Evolutionary conservation across 2,329 filamentous ascomycete genomes (phyloP).

Genomic region (Tolypocladium cylindrosporum): DNA sequence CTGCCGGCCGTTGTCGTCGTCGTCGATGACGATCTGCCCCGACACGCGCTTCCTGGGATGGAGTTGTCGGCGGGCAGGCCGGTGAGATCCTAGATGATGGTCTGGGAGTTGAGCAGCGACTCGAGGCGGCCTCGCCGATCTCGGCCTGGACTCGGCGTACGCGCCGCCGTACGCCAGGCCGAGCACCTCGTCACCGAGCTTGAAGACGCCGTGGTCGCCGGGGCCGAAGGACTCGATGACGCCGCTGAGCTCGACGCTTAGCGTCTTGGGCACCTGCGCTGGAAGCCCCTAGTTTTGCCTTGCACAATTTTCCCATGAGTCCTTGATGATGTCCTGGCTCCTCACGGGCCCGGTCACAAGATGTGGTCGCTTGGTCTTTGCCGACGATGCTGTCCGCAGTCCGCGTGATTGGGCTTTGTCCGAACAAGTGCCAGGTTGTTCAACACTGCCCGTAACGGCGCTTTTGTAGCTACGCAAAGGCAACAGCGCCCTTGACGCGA

Average conservation of each 20-base stretch:
- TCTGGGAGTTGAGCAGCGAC: too few relatives aligned
- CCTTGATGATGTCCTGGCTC: background rate
- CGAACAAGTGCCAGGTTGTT: too few relatives aligned
- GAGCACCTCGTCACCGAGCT: constrained; percentile 72
- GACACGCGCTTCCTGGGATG: constrained; percentile 8
- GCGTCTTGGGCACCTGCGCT: constrained; percentile 53
- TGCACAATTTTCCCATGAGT: background rate
- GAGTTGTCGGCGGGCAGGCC: too few relatives aligned
- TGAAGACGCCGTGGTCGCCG: constrained; percentile 46
- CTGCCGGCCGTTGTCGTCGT: constrained; percentile 16
- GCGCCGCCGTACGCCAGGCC: constrained; percentile 84
- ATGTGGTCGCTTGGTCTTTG: background rate
- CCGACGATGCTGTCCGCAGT: too few relatives aligned
- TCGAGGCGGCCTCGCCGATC: too few relatives aligned
- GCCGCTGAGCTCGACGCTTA: constrained; percentile 74
- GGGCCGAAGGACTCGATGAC: constrained; percentile 49
- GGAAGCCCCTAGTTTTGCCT: background rate
- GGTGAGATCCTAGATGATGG: too few relatives aligned
- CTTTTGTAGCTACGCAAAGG: too few relatives aligned
- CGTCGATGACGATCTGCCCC: constrained; percentile 19
- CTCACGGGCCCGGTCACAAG: background rate
- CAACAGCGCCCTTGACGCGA: too few relatives aligned
- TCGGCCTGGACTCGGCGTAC: constrained; percentile 66
- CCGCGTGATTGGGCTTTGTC: too few relatives aligned
- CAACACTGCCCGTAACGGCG: background rate